Evolutionary conservation across 139 green algal species (phyloP), one percentile per base, ranked within the genome.

Genomic region (Micractinium conductrix): DNA sequence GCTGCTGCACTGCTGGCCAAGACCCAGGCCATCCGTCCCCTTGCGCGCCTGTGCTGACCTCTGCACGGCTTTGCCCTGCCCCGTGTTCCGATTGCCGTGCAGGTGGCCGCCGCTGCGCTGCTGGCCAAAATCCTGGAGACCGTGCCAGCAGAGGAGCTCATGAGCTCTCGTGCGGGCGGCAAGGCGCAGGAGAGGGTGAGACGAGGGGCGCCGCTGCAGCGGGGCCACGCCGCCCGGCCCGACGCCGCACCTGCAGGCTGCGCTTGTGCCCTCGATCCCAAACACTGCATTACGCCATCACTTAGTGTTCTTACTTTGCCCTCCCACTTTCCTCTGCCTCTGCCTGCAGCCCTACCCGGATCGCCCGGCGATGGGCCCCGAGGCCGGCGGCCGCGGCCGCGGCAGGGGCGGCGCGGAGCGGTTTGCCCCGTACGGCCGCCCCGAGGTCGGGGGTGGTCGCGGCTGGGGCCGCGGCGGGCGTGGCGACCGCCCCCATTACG

Each of bases 41-140:
- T 30, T 22, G 24, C 53, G 26, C 14, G 48, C 53, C 53, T 30
- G 35, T 85, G 3, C 71, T 38, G 12, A 37, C 16, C n/a, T 68
- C 60, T 68, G 60, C 60, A 5, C 65, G n/a, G 65, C n/a, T 44
- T 1, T 40, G 5, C 33, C 4, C 33, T 22, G 40, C 38, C 35
- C 67, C 72, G 4, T 76, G 69, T 3, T 43, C 17, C 17, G 17
- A 21, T 48, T 6, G 58, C 82, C 45, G 87, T 89, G 78, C 92
- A 95, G 86, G 78, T 91, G 10, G 87, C 92, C 28, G 88, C 89
- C 5, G 92, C 92, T 1, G 89, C 84, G 30, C 74, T 88, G 33
- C 74, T 94, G 67, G 90, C 93, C 83, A 85, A 55, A 48, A 79
- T 95, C 48, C 75, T 95, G 78, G 83, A 69, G 12, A 82, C 72